Base-by-base conservation (phyloP, 225 moss, liverwort and hornwort genomes). In the Physcomitrellopsis africana region DNA sequence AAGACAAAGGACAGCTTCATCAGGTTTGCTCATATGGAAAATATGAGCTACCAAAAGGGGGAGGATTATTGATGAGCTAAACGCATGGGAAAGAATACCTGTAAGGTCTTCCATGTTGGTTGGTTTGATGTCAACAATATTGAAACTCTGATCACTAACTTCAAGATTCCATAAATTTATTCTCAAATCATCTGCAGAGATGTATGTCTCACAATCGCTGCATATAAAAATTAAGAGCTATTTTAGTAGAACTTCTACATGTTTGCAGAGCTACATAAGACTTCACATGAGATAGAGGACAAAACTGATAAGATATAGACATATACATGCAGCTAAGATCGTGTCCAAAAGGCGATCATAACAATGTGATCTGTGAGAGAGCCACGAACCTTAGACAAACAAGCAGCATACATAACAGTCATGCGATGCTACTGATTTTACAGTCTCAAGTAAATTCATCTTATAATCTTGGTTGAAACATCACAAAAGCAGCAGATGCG, bases 51-150 rank as follows among this genome's bases (percentile, higher is more conserved):
- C 32, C 32, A 37, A 7, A 37, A 37, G 32, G 4, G 7, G 32
- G 7, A 37, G 32, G 32, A 37, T 37, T 5, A 7, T 13, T 20
- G 42, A 58, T 7, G n/a, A 60, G 23, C 3, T 69, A 46, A 67
- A 52, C 74, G 23, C 47, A 26, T 29, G 45, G 32, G 22, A 42
- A 63, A 26, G 1, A 60, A 58, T 72, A 97, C 96, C 96, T 83
- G 96, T 97, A 62, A 97, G 81, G 79, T 97, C 96, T 84, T 97
- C 96, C 96, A 97, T 97, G 76, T 97, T 97, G 53, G 92, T 94
- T 42, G 96, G 96, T 82, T 97, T 97, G 79, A 97, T 97, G 87
- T 97, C 96, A 82, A 96, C 96, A 74, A 96, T 96, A 75, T 96
- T 96, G 71, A 96, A 96, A 81, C 91, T 94, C 87, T 97, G 96